A percentile compares a stretch with the other conserved stretches of the same genome.
Conservation (phyloP, 306 rosid species). For the Phaseolus lunatus region DNA sequence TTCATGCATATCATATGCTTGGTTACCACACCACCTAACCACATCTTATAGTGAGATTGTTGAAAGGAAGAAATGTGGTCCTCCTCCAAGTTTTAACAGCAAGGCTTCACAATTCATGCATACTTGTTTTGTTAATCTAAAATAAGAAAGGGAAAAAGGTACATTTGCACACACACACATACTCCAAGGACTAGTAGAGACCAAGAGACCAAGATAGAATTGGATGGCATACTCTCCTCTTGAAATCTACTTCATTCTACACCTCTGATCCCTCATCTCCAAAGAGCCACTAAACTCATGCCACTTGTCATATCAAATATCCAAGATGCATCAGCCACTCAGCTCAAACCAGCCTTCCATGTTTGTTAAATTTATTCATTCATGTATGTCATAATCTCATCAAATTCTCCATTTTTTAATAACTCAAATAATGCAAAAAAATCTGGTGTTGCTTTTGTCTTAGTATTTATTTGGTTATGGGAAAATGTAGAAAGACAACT, state of each 20-base stretch:
- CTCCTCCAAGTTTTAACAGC: constrained; percentile 24
- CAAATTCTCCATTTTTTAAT: constrained; percentile 46
- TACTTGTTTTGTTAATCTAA: not conserved
- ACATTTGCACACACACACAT: not conserved
- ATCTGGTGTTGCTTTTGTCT: constrained; percentile 23
- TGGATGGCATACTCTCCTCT: constrained; percentile 51
- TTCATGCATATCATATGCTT: constrained; percentile 44
- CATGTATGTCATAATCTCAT: constrained; percentile 54
- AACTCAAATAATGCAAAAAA: constrained; percentile 34
- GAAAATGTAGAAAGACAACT: constrained; percentile 39
- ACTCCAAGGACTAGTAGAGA: constrained; percentile 19
- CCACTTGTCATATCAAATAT: constrained; percentile 77
- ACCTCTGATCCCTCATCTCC: constrained; percentile 86
- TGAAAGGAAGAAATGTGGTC: constrained; percentile 49
- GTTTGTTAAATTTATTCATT: constrained; percentile 27
- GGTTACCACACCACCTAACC: constrained; percentile 28
- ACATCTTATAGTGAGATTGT: constrained; percentile 29
- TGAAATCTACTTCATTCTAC: constrained; percentile 68
- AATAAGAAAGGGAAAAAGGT: not conserved
- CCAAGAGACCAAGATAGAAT: constrained; percentile 54
- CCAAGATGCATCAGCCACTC: constrained; percentile 64
- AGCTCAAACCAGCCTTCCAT: constrained; percentile 45
- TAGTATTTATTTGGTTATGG: not conserved
- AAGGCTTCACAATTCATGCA: constrained; percentile 12
- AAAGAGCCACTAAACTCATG: constrained; percentile 63